Conservation (phyloP, 805 yeast species). For the Torulaspora microellipsoides region DNA sequence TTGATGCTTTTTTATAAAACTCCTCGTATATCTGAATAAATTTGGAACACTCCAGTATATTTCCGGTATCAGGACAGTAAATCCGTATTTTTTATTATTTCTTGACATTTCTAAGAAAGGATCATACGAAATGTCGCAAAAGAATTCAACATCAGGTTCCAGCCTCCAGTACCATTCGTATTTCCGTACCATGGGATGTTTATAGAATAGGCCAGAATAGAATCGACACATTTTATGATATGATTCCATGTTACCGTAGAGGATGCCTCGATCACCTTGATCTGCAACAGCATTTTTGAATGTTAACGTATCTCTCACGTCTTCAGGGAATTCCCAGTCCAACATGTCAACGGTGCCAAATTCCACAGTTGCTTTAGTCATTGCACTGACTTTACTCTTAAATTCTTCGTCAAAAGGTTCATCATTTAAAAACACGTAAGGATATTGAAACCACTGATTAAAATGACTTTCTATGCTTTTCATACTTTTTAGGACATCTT, state of each 20-base stretch:
- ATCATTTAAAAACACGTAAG: constrained; percentile 86
- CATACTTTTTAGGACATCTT: constrained; percentile 73
- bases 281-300: constrained; percentile 55
- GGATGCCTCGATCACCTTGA: constrained; percentile 79
- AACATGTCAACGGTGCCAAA: constrained; percentile 61
- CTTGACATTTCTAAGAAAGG: constrained; percentile 79
- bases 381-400: constrained; percentile 43
- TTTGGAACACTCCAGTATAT: constrained; percentile 77
- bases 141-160: constrained; percentile 88
- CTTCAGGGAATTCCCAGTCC: constrained; percentile 67
- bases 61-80: constrained; percentile 75
- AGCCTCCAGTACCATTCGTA: constrained; percentile 95
- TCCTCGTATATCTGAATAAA: constrained; percentile 65
- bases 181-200: constrained; percentile 65
- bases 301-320: constrained; percentile 15
- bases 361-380: constrained; percentile 58
- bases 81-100: constrained; percentile 72
- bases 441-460: constrained; percentile 91
- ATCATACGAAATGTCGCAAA: constrained; percentile 88
- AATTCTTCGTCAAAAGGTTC: constrained; percentile 67
- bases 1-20: constrained; percentile 49
- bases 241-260: constrained; percentile 77
- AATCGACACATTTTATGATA: constrained; percentile 97
- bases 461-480: constrained; percentile 77
- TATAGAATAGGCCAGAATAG: constrained; percentile 76